Evolutionary conservation across 2,329 filamentous ascomycete species (phyloP).

Genomic region (Fusarium transvaalense): DNA sequence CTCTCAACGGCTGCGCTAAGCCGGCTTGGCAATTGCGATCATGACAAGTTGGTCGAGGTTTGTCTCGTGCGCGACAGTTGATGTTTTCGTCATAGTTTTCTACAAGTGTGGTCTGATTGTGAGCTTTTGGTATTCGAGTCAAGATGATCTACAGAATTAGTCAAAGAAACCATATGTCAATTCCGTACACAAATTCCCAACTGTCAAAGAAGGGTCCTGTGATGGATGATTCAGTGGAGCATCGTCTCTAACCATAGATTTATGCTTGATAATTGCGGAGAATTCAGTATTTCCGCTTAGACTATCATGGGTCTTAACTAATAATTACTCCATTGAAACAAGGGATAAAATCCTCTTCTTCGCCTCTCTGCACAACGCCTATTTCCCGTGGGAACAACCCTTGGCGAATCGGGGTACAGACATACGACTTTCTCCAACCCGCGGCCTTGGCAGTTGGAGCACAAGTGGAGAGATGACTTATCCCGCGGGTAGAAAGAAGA

Average conservation of each 20-base stretch:
- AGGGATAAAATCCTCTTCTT: background rate
- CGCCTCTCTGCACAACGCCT: background rate
- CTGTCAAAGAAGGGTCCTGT: background rate
- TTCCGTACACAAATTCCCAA: rapidly evolving
- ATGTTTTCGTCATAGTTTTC: background rate
- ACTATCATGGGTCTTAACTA: background rate
- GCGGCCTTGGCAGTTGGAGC: background rate
- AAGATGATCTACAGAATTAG: background rate
- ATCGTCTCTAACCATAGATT: background rate
- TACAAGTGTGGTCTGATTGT: background rate
- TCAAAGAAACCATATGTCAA: background rate
- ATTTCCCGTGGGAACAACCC: slow-evolving; percentile 4
- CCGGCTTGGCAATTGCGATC: background rate
- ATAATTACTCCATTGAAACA: background rate
- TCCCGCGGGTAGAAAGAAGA: slow-evolving; percentile 17
- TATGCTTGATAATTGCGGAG: slow-evolving; percentile 6
- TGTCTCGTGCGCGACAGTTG: background rate
- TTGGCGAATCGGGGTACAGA: background rate
- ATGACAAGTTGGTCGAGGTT: background rate
- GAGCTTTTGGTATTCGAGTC: background rate
- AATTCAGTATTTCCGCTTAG: background rate
- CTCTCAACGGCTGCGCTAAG: background rate
- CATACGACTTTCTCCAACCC: too few species aligned
- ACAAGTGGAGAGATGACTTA: background rate
- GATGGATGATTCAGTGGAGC: background rate